Evolutionary conservation across 345 rosid genomes (phyloP).

Genomic region (Bruguiera sexangula): DNA sequence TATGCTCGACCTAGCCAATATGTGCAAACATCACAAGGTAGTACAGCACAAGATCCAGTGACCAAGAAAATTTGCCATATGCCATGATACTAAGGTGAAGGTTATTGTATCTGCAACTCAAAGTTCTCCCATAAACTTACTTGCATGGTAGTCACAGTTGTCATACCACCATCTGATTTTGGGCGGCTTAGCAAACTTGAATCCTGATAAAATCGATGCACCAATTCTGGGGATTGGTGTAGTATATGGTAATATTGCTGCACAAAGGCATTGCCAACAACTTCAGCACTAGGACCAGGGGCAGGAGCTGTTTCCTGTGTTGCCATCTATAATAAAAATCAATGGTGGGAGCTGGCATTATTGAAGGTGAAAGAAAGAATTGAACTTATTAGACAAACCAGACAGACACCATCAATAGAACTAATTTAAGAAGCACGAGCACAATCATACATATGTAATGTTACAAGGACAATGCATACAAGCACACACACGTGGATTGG

Average conservation of each 20-base stretch:
- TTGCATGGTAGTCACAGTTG: constrained; percentile 41
- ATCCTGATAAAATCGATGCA: constrained; percentile 59
- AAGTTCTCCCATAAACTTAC: constrained; percentile 34
- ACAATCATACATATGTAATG: background rate
- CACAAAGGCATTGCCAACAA: constrained; percentile 62
- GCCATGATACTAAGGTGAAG: background rate
- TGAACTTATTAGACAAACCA: background rate
- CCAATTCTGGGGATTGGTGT: constrained; percentile 35
- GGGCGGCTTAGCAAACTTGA: constrained; percentile 52
- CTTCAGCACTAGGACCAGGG: constrained; percentile 30
- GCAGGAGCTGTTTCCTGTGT: constrained; percentile 50
- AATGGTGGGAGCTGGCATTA: background rate
- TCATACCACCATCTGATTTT: constrained; percentile 42
- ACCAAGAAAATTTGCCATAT: constrained; percentile 1
- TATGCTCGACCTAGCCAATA: background rate
- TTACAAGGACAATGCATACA: background rate
- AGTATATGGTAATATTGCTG: constrained; percentile 49
- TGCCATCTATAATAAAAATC: constrained; percentile 46
- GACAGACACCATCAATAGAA: background rate
- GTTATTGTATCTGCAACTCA: background rate
- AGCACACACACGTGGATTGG: background rate
- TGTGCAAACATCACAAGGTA: background rate
- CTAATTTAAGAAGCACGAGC: background rate
- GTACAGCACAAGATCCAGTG: background rate
- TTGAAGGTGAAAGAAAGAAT: background rate